Percentiles rank a stretch among this genome's conserved stretches.
Evolutionary conservation across 192 early-diverging fungal genomes (phyloP).

Genomic region (Backusella luteola): DNA sequence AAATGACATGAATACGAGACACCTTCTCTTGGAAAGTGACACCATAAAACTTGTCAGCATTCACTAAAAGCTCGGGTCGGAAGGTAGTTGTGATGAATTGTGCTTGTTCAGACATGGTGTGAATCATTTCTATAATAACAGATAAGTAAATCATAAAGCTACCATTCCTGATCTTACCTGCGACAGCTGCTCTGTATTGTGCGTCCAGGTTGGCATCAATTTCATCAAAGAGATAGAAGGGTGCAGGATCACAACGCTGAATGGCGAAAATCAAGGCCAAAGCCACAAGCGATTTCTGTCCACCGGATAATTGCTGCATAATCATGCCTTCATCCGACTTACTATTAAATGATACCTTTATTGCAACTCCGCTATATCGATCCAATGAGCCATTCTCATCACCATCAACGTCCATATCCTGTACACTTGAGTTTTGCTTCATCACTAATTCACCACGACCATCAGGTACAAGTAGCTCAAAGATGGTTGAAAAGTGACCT

Average conservation of each 20-base stretch:
- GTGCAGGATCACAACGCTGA: constrained; percentile 96
- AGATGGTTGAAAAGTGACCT: constrained; percentile 84
- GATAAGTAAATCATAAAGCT: neutral
- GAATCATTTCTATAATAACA: constrained; percentile 70
- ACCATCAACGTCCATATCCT: constrained; percentile 40
- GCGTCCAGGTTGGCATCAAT: constrained; percentile 98
- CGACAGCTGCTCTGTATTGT: constrained; percentile 91
- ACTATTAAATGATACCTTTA: constrained; percentile 93
- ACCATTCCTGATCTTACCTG: constrained; percentile 44
- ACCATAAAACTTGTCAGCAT: constrained; percentile 96
- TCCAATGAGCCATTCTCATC: constrained; percentile 58
- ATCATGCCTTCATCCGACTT: constrained; percentile 81
- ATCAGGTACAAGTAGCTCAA: constrained; percentile 85
- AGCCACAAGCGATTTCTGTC: constrained; percentile 97
- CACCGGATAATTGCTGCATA: constrained; percentile 96
- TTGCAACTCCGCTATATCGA: constrained; percentile 88
- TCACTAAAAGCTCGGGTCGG: constrained; percentile 89
- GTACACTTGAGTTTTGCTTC: constrained; percentile 60
- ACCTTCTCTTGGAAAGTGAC: constrained; percentile 97
- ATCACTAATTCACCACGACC: constrained; percentile 87
- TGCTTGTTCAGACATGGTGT: constrained; percentile 77
- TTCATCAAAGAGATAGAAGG: constrained; percentile 99
- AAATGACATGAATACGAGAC: constrained; percentile 75
- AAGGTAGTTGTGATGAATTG: constrained; percentile 99
- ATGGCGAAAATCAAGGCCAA: constrained; percentile 98